Evolutionary conservation across 169 alveolate species (phyloP).

Genomic region (Theileria annulata): DNA sequence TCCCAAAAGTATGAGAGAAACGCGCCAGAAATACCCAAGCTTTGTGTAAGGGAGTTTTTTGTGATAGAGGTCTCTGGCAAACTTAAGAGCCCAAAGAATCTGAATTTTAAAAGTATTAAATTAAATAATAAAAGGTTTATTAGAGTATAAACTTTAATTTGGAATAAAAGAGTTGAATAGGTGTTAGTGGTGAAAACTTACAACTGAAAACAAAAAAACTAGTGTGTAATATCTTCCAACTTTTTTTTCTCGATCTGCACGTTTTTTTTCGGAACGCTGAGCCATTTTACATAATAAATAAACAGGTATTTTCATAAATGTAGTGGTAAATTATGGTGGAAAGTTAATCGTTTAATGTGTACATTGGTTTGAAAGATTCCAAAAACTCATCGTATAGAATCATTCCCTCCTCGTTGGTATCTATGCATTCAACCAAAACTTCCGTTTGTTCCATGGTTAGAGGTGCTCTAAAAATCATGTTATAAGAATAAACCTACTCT

Average conservation of each 20-base stretch:
- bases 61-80: background rate
- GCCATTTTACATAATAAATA: slow-evolving; percentile 46
- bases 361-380: slow-evolving; percentile 63
- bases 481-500: slow-evolving; percentile 28
- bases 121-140: background rate
- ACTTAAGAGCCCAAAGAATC: slow-evolving; percentile 10
- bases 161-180: background rate
- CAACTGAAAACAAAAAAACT: slow-evolving; percentile 17
- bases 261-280: slow-evolving; percentile 62
- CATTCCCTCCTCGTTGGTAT: slow-evolving; percentile 68
- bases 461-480: slow-evolving; percentile 55
- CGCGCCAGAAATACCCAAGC: slow-evolving; percentile 38
- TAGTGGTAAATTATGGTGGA: slow-evolving; percentile 18
- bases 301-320: slow-evolving; percentile 10
- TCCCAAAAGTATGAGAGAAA: slow-evolving; percentile 20
- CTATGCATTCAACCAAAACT: slow-evolving; percentile 64
- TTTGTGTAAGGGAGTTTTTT: slow-evolving; percentile 2
- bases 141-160: background rate
- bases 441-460: slow-evolving; percentile 66
- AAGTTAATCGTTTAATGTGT: slow-evolving; percentile 10
- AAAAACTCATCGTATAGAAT: slow-evolving; percentile 62
- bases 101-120: background rate
- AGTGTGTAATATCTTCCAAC: slow-evolving; percentile 39
- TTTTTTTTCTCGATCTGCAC: slow-evolving; percentile 34
- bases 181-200: slow-evolving; percentile 3